Percentiles rank a stretch among this genome's conserved stretches.
phyloP scores from a whole-genome alignment of 2,329 filamentous ascomycete genomes.

The Alternaria sp. region DNA sequence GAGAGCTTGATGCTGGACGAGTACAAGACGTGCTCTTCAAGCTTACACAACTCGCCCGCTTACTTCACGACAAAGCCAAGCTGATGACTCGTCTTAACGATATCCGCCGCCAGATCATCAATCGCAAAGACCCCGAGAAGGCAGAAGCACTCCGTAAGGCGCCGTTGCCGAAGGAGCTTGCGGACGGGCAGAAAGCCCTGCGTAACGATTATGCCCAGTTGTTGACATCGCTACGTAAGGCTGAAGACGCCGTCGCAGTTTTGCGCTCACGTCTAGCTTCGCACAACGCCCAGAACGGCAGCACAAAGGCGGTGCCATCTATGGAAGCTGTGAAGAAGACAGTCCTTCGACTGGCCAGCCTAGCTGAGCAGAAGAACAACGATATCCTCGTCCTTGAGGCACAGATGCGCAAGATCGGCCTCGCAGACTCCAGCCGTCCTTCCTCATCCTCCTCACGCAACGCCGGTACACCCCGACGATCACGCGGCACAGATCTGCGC shows the following conservation, averaged over 20 bases:
- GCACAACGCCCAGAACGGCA: constrained; percentile 59
- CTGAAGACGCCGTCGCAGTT: constrained; percentile 80
- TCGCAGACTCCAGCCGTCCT: constrained; percentile 33
- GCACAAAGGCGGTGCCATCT: constrained; percentile 68
- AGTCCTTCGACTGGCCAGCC: constrained; percentile 88
- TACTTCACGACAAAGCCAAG: constrained; percentile 74
- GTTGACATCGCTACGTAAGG: constrained; percentile 75
- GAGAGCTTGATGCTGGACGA: constrained; percentile 71
- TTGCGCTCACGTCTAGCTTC: constrained; percentile 80
- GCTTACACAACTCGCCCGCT: constrained; percentile 70
- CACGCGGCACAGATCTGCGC: constrained; percentile 24
- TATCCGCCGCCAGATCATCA: constrained; percentile 76
- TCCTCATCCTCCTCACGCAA: constrained; percentile 33
- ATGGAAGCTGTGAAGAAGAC: constrained; percentile 92
- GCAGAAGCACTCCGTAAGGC: constrained; percentile 70
- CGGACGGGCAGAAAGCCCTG: constrained; percentile 82
- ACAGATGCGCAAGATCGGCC: constrained; percentile 76
- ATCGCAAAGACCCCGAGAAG: constrained; percentile 72
- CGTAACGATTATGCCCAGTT: constrained; percentile 78
- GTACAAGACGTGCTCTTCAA: constrained; percentile 74
- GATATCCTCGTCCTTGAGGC: constrained; percentile 91
- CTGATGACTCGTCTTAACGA: constrained; percentile 77
- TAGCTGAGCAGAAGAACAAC: constrained; percentile 89
- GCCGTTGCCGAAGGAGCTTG: constrained; percentile 84
- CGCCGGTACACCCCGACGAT: constrained; percentile 27